Evolutionary conservation across 306 rosid species (phyloP).

Genomic region (Cucurbita maxima): DNA sequence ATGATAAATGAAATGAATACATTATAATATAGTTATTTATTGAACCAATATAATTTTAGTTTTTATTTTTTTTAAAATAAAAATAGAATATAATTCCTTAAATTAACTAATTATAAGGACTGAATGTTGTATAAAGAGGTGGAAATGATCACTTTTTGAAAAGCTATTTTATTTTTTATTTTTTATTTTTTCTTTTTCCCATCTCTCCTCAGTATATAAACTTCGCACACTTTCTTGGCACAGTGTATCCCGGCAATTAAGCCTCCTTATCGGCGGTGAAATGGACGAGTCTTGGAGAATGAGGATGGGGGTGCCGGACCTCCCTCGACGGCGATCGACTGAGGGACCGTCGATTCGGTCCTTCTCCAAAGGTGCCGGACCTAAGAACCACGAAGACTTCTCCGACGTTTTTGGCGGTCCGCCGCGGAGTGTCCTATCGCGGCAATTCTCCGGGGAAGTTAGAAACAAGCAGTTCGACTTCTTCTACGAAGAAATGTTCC

Average conservation of each 20-base stretch:
- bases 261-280: background rate
- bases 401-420: constrained; percentile 88
- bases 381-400: constrained; percentile 37
- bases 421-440: constrained; percentile 50
- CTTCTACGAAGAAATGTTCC: constrained; percentile 46
- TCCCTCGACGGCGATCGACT: constrained; percentile 37
- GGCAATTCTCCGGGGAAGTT: constrained; percentile 20
- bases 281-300: constrained; percentile 67
- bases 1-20: no score
- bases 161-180: background rate
- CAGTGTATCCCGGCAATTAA: constrained; percentile 3
- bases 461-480: background rate
- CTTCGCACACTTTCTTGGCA: background rate
- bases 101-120: background rate
- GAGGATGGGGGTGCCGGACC: constrained; percentile 31
- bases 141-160: background rate
- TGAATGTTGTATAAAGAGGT: background rate
- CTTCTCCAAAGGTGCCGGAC: constrained; percentile 13
- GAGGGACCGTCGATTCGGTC: constrained; percentile 22
- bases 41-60: background rate
- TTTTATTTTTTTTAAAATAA: background rate
- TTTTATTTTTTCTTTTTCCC: background rate
- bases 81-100: background rate
- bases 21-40: background rate
- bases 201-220: background rate